Conservation (phyloP, 2,329 filamentous ascomycete genomes). For the Dothistroma septosporum region DNA sequence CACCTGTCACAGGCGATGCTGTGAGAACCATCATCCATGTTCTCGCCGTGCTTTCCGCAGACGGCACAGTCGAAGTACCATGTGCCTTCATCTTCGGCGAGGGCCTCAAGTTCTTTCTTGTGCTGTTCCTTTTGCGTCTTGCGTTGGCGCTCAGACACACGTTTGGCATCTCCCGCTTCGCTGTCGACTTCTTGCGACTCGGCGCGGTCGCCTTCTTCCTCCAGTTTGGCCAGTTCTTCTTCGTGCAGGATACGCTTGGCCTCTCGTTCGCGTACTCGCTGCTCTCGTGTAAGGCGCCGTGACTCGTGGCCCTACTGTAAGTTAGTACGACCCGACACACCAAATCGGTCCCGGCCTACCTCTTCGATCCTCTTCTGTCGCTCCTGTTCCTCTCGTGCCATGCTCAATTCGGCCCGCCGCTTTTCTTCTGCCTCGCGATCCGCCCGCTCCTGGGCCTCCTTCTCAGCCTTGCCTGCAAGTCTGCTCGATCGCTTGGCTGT, state of each 20-base stretch:
- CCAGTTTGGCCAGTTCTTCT: conserved; percentile 73
- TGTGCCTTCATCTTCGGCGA: conserved; percentile 68
- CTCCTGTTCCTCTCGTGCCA: conserved; percentile 57
- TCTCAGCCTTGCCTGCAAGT: conserved; percentile 76
- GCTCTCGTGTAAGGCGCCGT: conserved; percentile 77
- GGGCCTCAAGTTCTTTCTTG: conserved; percentile 68
- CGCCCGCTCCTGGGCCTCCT: conserved; percentile 69
- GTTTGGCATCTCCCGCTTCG: conserved; percentile 44
- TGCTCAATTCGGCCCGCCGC: conserved; percentile 59
- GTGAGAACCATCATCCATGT: conserved; percentile 85
- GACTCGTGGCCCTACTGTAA: conserved; percentile 63
- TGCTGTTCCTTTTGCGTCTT: conserved; percentile 77
- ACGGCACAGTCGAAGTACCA: conserved; percentile 92
- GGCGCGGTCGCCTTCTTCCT: conserved; percentile 48
- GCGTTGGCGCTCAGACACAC: conserved; percentile 74
- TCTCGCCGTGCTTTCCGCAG: conserved; percentile 84
- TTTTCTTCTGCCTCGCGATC: conserved; percentile 66
- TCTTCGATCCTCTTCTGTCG: conserved; percentile 63
- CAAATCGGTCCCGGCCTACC: conserved; percentile 33
- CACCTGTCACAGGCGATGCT: conserved; percentile 92
- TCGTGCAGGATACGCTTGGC: conserved; percentile 77
- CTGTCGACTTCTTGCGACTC: conserved; percentile 48
- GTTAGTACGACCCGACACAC: conserved; percentile 23
- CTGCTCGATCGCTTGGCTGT: conserved; percentile 90
- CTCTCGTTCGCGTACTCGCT: conserved; percentile 81